Base-by-base conservation (phyloP, 495 filamentous ascomycete genomes). In the Hypoxylon fuscum region DNA sequence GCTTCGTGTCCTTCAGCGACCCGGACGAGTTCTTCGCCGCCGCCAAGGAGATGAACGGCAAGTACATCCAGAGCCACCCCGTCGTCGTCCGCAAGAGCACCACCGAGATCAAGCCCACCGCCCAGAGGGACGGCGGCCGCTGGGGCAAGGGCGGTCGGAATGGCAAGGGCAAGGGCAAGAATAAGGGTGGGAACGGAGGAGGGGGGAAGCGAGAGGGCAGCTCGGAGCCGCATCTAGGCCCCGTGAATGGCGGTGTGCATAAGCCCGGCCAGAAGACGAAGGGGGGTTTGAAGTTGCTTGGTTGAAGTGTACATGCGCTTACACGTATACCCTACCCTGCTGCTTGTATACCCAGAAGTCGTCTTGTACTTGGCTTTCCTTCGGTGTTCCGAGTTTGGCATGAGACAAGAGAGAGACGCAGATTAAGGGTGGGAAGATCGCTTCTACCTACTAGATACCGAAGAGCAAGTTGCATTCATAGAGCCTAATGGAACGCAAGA, bases 21-120 rank as follows among this genome's bases (percentile, higher is more conserved):
- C 90, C 92, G 3, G 95, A 98, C 68, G 92, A 97, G 68, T 97
- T 93, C 75, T 98, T 98, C 80, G 82, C 87, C 51, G 93, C 95
- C 0, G 94, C 90, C 61, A 89, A 93, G 77, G 96, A 98, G 76
- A 98, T 98, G 96, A 88, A 97, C 72, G 93, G 93, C 42, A 98
- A 98, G 79, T 98, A 98, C 72, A 98, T 98, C 73, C 95, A 96
- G 34, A 96, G 92, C 68, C 95, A 98, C 75, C 95, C 95, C 1
- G 87, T 98, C 7, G 78, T 90, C 38, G 79, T 98, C 57, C 87
- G 89, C 73, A 88, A 93, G 68, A 91, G 90, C 68, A 96, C 87
- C 43, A 96, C 96, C 21, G 93, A 98, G 76, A 88, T 98, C 69
- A 90, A 89, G 63, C 86, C 90, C 12, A 80, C 84, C 18, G 78